Conservation (phyloP, 1,284 basidiomycete species). For the Inonotus hispidus region DNA sequence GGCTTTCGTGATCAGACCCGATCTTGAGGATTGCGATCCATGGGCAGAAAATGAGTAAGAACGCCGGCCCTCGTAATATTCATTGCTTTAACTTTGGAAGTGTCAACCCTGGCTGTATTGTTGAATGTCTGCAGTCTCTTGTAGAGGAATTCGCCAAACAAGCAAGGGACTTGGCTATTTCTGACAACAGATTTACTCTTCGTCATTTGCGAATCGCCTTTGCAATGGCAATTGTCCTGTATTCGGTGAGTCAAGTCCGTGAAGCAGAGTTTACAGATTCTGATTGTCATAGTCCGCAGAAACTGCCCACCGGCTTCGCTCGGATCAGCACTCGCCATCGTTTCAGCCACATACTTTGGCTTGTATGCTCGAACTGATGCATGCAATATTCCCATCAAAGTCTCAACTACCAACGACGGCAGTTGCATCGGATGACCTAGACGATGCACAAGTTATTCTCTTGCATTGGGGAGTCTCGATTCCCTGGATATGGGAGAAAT, state of each 20-base stretch:
- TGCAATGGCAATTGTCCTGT: constrained; percentile 13
- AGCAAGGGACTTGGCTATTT: neutral
- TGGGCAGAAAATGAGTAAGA: constrained; percentile 11
- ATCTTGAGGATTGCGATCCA: constrained; percentile 26
- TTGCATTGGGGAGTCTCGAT: constrained; percentile 47
- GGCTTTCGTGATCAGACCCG: constrained; percentile 46
- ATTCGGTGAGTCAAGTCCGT: constrained; percentile 6
- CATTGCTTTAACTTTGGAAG: neutral
- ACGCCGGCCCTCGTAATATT: neutral
- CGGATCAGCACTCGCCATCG: neutral
- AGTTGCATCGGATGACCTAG: constrained; percentile 30
- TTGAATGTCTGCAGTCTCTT: constrained; percentile 11
- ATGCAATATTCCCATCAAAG: constrained; percentile 25
- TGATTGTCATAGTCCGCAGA: constrained; percentile 2
- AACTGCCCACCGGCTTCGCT: neutral
- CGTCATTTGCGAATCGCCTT: neutral
- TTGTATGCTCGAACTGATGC: constrained; percentile 41
- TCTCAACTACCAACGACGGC: constrained; percentile 18
- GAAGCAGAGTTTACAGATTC: neutral
- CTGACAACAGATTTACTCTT: neutral
- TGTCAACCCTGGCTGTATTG: neutral
- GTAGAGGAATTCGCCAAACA: constrained; percentile 8
- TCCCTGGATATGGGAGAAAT: constrained; percentile 60
- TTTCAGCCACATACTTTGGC: constrained; percentile 46
- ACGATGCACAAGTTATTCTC: constrained; percentile 43